A percentile compares a stretch with the other conserved stretches of the same genome.
These are phyloP conservation scores for Colletotrichum lindemuthianum DNA, from an alignment of 2,329 filamentous ascomycete genomes.

Conservation along the genomic window DNA sequence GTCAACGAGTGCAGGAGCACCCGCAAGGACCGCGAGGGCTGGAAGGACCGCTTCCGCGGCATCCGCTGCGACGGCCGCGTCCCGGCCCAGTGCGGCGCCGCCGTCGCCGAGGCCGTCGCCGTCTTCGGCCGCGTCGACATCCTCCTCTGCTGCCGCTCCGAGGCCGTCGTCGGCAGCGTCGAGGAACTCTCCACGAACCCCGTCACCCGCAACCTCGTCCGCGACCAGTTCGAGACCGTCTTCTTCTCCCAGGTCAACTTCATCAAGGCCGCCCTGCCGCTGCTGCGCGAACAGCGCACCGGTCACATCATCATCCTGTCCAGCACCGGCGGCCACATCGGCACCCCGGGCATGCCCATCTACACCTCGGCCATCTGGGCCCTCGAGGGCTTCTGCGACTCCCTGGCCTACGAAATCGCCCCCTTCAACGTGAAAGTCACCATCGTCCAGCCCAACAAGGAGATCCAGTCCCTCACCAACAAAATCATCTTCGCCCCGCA, in stretches of 20 bases:
- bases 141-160: conserved; percentile 86
- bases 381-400: conserved; percentile 94
- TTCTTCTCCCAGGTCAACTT: conserved; percentile 98
- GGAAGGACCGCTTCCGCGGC: conserved; percentile 79
- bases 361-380: conserved; percentile 96
- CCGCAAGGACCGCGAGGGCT: conserved; percentile 75
- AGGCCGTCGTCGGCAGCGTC: conserved; percentile 89
- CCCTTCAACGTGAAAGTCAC: conserved; percentile 98
- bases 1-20: conserved; percentile 74
- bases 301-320: conserved; percentile 93
- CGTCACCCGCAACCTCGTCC: conserved; percentile 79
- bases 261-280: conserved; percentile 86
- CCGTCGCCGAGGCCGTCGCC: conserved; percentile 85
- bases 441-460: conserved; percentile 94
- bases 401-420: conserved; percentile 93
- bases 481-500: conserved; percentile 85
- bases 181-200: conserved; percentile 84
- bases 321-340: conserved; percentile 90
- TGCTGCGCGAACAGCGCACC: conserved; percentile 80
- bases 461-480: conserved; percentile 88
- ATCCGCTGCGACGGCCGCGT: conserved; percentile 71
- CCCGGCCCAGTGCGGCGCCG: conserved; percentile 81
- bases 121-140: conserved; percentile 91
- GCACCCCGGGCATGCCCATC: conserved; percentile 89
- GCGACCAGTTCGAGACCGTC: conserved; percentile 92